phyloP scores from a whole-genome alignment of 805 yeast genomes.

The Candida ficus region DNA sequence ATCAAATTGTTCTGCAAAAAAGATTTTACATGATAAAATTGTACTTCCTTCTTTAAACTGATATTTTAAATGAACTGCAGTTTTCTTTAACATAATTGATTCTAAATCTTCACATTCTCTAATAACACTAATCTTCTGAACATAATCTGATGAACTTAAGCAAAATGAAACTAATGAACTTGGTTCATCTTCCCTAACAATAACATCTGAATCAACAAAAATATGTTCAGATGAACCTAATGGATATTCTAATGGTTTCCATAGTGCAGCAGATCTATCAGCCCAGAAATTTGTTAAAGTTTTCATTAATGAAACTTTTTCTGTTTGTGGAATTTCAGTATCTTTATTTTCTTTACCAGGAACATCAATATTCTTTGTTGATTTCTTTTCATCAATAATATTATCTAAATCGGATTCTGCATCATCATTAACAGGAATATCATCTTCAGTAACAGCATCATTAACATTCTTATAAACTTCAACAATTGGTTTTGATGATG shows the following conservation, averaged over 20 bases:
- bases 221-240: conserved; percentile 75
- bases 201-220: conserved; percentile 88
- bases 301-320: conserved; percentile 72
- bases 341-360: too few species aligned
- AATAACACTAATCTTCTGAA: conserved; percentile 45
- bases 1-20: conserved; percentile 94
- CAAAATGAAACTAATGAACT: conserved; percentile 92
- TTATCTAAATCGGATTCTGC: conserved; percentile 17
- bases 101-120: conserved; percentile 39
- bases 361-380: too few species aligned
- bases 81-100: conserved; percentile 66
- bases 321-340: conserved; percentile 40
- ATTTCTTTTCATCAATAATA: conserved; percentile 11
- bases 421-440: conserved; percentile 24
- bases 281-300: conserved; percentile 94
- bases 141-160: conserved; percentile 77
- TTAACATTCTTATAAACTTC: conserved; percentile 84
- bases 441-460: conserved; percentile 71
- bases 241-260: conserved; percentile 91
- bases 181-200: conserved; percentile 95
- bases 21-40: conserved; percentile 83
- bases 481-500: conserved; percentile 78
- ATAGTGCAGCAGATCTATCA: conserved; percentile 88
- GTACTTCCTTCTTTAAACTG: conserved; percentile 87
- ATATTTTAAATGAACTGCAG: conserved; percentile 86